Evolutionary conservation across 2,329 filamentous ascomycete genomes (phyloP).

Genomic region (Furcasterigmium sp.): DNA sequence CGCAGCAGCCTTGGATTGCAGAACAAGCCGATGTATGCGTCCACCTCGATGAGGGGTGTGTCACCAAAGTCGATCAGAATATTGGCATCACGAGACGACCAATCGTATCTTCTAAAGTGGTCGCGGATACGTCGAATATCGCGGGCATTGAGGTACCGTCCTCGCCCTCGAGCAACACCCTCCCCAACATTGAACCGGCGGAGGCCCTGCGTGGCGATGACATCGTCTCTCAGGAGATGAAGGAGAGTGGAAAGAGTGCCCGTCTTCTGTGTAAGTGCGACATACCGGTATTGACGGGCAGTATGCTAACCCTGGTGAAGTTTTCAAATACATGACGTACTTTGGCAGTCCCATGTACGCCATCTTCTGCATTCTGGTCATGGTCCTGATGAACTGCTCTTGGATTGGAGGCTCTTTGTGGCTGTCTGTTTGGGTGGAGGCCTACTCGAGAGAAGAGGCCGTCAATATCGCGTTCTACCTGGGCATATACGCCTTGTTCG

Average conservation of each 20-base stretch:
- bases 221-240: constrained; percentile 42
- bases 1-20: constrained; percentile 48
- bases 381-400: constrained; percentile 34
- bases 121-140: too few species aligned
- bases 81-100: constrained; percentile 38
- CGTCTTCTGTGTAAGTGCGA: constrained; percentile 35
- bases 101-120: constrained; percentile 34
- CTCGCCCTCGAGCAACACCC: too few species aligned
- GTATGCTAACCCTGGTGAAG: constrained; percentile 18
- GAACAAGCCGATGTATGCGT: constrained; percentile 44
- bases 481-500: constrained; percentile 43
- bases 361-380: constrained; percentile 28
- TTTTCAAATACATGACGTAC: constrained; percentile 46
- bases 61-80: constrained; percentile 35
- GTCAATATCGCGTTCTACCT: constrained; percentile 46
- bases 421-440: constrained; percentile 50
- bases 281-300: not conserved
- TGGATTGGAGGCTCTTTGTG: constrained; percentile 39
- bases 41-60: constrained; percentile 38
- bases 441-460: constrained; percentile 36
- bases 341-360: constrained; percentile 42
- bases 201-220: constrained; percentile 33
- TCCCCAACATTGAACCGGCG: too few species aligned
- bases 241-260: constrained; percentile 36
- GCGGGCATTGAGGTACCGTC: constrained; percentile 23